A percentile compares a stretch with the other conserved stretches of the same genome.
These are phyloP conservation scores for Metroxylon sagu DNA, from an alignment of 176 grass and related monocot genomes.

Conservation along the genomic window DNA sequence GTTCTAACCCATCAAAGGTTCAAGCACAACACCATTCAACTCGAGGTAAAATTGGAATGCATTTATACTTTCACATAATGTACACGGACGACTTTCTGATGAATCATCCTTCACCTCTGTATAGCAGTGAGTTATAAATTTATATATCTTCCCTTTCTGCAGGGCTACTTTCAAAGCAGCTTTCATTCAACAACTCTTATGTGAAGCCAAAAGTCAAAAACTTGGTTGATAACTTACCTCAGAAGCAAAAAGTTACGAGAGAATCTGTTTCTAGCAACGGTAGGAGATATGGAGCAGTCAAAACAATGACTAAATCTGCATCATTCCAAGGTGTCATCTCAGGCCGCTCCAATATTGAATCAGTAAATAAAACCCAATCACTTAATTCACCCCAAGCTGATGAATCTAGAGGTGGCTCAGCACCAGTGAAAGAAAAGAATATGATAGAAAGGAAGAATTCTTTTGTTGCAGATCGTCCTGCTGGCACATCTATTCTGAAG, in stretches of 20 bases:
- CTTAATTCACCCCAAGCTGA: constrained; percentile 40
- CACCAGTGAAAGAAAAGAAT: constrained; percentile 38
- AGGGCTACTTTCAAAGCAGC: constrained; percentile 72
- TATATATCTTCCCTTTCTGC: constrained; percentile 10
- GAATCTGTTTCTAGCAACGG: constrained; percentile 31
- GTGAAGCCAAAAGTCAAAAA: constrained; percentile 67
- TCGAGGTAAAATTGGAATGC: constrained; percentile 39
- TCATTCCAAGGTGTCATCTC: constrained; percentile 49
- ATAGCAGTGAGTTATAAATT: background rate
- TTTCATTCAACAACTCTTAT: constrained; percentile 52
- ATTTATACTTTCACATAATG: too few species aligned
- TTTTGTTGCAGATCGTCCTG: constrained; percentile 40
- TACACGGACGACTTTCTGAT: background rate
- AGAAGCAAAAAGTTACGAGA: constrained; percentile 41
- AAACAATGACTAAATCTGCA: constrained; percentile 42
- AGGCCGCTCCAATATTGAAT: constrained; percentile 20
- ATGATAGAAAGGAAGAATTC: constrained; percentile 44
- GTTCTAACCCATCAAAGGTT: constrained; percentile 26
- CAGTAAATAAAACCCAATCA: constrained; percentile 43
- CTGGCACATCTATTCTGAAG: constrained; percentile 33
- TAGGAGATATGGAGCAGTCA: constrained; percentile 28
- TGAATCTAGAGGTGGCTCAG: constrained; percentile 30
- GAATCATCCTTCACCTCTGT: background rate
- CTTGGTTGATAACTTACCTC: constrained; percentile 31
- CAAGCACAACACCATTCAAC: constrained; percentile 56